A percentile compares a stretch with the other conserved stretches of the same genome.
phyloP scores from a whole-genome alignment of 2,329 filamentous ascomycete genomes.

The Corynespora cassiicola region DNA sequence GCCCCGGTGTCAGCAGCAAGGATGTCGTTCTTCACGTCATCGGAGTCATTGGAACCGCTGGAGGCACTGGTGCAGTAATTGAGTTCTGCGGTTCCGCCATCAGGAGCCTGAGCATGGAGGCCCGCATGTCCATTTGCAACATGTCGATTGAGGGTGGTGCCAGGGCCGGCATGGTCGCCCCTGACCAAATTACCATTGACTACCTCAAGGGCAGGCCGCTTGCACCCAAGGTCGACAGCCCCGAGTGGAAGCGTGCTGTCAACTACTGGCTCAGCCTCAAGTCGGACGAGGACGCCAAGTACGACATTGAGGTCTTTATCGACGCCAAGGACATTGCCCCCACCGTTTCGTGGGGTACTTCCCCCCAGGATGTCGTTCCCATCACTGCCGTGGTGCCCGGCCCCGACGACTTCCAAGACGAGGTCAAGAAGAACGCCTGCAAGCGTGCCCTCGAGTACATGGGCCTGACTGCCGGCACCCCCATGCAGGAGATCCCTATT shows the following conservation, averaged over 20 bases:
- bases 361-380: conserved; percentile 92
- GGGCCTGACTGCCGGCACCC: conserved; percentile 85
- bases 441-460: conserved; percentile 92
- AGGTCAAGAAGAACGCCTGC: conserved; percentile 80
- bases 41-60: conserved; percentile 91
- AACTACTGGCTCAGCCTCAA: conserved; percentile 87
- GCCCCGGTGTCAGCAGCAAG: conserved; percentile 93
- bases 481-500: conserved; percentile 87
- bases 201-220: conserved; percentile 92
- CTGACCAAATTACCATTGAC: conserved; percentile 91
- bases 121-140: conserved; percentile 99
- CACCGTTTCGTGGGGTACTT: conserved; percentile 96
- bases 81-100: conserved; percentile 98
- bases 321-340: conserved; percentile 92
- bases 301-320: conserved; percentile 87
- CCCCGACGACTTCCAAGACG: conserved; percentile 82
- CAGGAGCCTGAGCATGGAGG: conserved; percentile 88
- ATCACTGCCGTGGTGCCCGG: conserved; percentile 92
- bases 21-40: conserved; percentile 94
- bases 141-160: conserved; percentile 98
- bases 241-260: conserved; percentile 88
- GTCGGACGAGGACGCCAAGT: conserved; percentile 87
- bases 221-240: conserved; percentile 81
- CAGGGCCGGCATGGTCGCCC: conserved; percentile 94
- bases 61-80: conserved; percentile 92